A percentile compares a stretch with the other conserved stretches of the same genome.
Evolutionary conservation across 78 protist genomes (phyloP).

Genomic region (Anaeramoeba flamelloides): DNA sequence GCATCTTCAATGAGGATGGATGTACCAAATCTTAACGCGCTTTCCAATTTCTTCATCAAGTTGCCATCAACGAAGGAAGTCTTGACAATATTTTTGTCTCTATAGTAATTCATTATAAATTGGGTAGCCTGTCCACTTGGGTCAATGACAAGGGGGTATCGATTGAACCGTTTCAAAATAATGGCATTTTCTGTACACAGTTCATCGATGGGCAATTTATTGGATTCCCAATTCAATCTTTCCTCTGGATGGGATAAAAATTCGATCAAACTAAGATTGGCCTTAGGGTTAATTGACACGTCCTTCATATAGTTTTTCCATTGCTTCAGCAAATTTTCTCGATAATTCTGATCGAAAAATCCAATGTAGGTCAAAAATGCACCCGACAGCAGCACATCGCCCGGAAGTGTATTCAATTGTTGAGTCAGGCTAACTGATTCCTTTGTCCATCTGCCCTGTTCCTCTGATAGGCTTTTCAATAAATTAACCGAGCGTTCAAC

Average conservation of each 20-base stretch:
- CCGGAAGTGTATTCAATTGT: slow-evolving; percentile 62
- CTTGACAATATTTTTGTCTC: neutral
- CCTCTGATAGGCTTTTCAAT: slow-evolving; percentile 57
- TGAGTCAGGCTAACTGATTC: slow-evolving; percentile 26
- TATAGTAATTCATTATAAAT: neutral
- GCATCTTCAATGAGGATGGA: slow-evolving; percentile 56
- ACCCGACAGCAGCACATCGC: slow-evolving; percentile 62
- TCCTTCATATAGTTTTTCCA: neutral
- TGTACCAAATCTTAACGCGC: slow-evolving; percentile 29
- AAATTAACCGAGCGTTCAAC: slow-evolving; percentile 53
- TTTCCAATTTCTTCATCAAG: slow-evolving; percentile 31
- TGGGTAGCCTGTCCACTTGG: slow-evolving; percentile 49
- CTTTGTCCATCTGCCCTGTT: slow-evolving; percentile 61
- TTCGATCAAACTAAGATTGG: slow-evolving; percentile 44
- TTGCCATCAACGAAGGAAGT: slow-evolving; percentile 33
- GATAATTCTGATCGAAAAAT: slow-evolving; percentile 48
- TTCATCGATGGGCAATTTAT: slow-evolving; percentile 51
- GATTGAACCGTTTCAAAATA: slow-evolving; percentile 17
- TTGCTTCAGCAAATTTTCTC: slow-evolving; percentile 1
- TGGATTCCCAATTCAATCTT: slow-evolving; percentile 16
- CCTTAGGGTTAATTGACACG: neutral
- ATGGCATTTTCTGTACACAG: slow-evolving; percentile 46
- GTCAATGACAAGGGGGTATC: slow-evolving; percentile 67
- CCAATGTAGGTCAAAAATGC: slow-evolving; percentile 83
- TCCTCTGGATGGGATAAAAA: slow-evolving; percentile 53